phyloP scores from a whole-genome alignment of 129 eudicot species.

The Lactuca saligna region DNA sequence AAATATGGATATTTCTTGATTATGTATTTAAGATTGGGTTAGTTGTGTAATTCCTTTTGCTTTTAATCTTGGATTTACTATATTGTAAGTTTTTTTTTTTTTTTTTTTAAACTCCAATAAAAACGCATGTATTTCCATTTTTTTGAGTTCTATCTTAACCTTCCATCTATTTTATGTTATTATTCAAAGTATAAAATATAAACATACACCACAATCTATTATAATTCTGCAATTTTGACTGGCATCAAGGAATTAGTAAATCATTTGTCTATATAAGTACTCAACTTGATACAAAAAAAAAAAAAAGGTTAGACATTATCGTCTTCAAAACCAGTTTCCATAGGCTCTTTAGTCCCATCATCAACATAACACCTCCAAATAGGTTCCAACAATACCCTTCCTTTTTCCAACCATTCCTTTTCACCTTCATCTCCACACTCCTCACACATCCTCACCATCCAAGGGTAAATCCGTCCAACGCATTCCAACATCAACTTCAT shows the following conservation, averaged over 20 bases:
- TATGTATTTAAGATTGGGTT: not conserved
- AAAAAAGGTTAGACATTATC: slow-evolving; percentile 11
- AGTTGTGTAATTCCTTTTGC: not conserved
- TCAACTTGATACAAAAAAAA: not conserved
- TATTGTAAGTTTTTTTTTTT: not conserved
- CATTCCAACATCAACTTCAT: slow-evolving; percentile 50
- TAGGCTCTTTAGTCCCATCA: slow-evolving; percentile 35
- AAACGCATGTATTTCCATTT: no score
- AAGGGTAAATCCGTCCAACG: slow-evolving; percentile 45
- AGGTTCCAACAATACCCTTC: slow-evolving; percentile 73
- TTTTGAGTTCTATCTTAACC: no score
- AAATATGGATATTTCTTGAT: not conserved
- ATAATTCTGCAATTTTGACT: no score
- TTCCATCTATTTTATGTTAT: no score
- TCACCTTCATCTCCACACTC: slow-evolving; percentile 35
- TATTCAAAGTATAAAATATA: no score
- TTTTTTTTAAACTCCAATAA: not conserved
- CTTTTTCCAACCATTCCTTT: slow-evolving; percentile 40
- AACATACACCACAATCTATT: no score
- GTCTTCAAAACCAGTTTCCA: slow-evolving; percentile 46
- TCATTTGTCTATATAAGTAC: not conserved
- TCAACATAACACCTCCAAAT: slow-evolving; percentile 46
- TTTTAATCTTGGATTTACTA: not conserved
- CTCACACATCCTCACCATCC: slow-evolving; percentile 44
- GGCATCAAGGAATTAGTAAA: not conserved